Evolutionary conservation across 345 rosid genomes (phyloP), one percentile per base, ranked within the genome.

Genomic region (Rubroshorea leprosula): DNA sequence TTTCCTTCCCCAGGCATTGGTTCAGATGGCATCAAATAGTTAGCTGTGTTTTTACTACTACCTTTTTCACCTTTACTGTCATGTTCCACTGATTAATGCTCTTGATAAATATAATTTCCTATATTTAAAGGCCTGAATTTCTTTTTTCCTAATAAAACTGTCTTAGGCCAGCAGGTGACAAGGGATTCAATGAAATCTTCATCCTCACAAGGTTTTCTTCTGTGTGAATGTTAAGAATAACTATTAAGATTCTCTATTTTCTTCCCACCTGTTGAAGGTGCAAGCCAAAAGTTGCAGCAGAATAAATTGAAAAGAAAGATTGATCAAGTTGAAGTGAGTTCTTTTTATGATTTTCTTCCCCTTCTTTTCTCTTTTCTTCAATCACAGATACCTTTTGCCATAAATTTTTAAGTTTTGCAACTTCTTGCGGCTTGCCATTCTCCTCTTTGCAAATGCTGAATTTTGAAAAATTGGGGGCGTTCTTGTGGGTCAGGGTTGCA

Each of bases 271-370:
- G 41, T 6, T 35, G 1, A 35, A 83, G 84, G 16, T 72, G 55
- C 75, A 55, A 54, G 67, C 22, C 64, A 55, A 66, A 83, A 78
- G 65, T 38, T 38, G 61, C 46, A 24, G 68, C 52, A 14, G 20
- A 64, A 25, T 65, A 63, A 39, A 63, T 54, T 50, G 51, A 68
- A 57, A 76, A 62, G 70, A 60, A 77, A 69, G 55, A 58, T 49
- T 18, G 70, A 62, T 61, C 62, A 64, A 74, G 84, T 76, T 62
- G 53, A 64, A 16, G 17, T 22, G 29, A 72, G 58, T 49, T 71
- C 55, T 60, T 23, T 59, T 31, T 52, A 35, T 23, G 10, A 24
- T 52, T 41, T 21, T 23, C 5, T 16, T 65, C 16, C 41, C 22
- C 8, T 54, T 55, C 47, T 35, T 35, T 35, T 35, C 5, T 35